Evolutionary conservation across 2,329 filamentous ascomycete genomes (phyloP), one percentile per base, ranked within the genome.

Genomic region (Cladosporium oxysporum): DNA sequence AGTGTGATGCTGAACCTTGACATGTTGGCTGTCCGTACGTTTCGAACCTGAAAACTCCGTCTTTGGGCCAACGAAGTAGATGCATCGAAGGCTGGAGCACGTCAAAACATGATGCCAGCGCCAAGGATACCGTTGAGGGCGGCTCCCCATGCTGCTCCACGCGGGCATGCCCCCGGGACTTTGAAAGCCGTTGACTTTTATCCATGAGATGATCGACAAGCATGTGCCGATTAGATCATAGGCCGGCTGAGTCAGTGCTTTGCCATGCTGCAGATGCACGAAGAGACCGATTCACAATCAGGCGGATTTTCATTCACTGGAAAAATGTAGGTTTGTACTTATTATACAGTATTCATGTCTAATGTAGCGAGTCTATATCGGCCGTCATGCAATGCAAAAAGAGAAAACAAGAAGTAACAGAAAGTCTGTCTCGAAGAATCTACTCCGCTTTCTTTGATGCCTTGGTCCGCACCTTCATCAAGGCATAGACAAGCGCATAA

Each of bases 381-480:
- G 52, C 52, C 52, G 52, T 55, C 21, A 33, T 21, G 23, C 55
- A 58, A 26, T n/a, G n/a, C 23, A 52, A 41, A 14, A 26, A 18
- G 18, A 11, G 4, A 21, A 11, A 8, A 21, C 11, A 52, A 12
- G 41, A 33, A 35, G 31, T 14, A 37, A 23, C 29, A 21, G 37
- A 18, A 41, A 28, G 6, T 58, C n/a, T 41, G 14, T 5, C 7
- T 5, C 7, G 31, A 58, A 11, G 5, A 35, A 47, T 47, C 23
- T 70, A 72, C 71, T 79, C 75, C 3, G 78, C 78, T 72, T 76
- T 79, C 76, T 79, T 80, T 21, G 71, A 75, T 14, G 73, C 70
- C 74, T 80, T 80, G 10, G 78, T 80, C 69, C 78, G 74, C 61
- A 80, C 55, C 73, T 79, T 80, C 78, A 80, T 80, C 37, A 79